Evolutionary conservation across 768 basidiomycete genomes (phyloP).

Genomic region (Mycena belliarum): DNA sequence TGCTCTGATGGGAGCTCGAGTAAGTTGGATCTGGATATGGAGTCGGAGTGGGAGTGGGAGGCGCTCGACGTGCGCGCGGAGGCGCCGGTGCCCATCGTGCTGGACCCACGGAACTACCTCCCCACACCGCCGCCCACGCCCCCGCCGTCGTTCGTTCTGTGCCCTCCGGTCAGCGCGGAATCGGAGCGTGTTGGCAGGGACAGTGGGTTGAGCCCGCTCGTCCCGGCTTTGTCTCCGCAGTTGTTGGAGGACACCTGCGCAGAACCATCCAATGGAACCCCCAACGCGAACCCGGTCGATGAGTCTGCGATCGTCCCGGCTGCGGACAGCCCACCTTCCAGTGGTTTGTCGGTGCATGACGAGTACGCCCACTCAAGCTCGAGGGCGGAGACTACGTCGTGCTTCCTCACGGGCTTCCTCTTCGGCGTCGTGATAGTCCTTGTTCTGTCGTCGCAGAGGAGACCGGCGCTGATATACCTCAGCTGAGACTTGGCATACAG

Average conservation of each 20-base stretch:
- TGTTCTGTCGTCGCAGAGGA: slow-evolving; percentile 7
- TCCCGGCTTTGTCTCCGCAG: background rate
- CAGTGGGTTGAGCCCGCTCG: too few species aligned
- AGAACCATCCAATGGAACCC: too few species aligned
- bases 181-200: too few species aligned
- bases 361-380: background rate
- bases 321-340: background rate
- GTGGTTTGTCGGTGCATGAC: background rate
- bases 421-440: slow-evolving; percentile 15
- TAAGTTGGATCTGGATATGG: too few species aligned
- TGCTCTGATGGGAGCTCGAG: too few species aligned
- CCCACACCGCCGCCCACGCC: slow-evolving; percentile 16
- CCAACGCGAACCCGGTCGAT: too few species aligned
- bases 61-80: too few species aligned
- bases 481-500: background rate
- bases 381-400: slow-evolving; percentile 14
- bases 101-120: slow-evolving; percentile 11
- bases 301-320: background rate
- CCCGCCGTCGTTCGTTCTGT: background rate
- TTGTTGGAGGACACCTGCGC: background rate
- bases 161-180: too few species aligned
- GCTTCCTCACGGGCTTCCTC: slow-evolving; percentile 18
- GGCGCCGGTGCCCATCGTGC: background rate
- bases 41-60: too few species aligned
- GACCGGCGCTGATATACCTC: slow-evolving; percentile 1